Evolutionary conservation across 768 basidiomycete species (phyloP), one percentile per base, ranked within the genome.

Genomic region (Amanita polypyramis): DNA sequence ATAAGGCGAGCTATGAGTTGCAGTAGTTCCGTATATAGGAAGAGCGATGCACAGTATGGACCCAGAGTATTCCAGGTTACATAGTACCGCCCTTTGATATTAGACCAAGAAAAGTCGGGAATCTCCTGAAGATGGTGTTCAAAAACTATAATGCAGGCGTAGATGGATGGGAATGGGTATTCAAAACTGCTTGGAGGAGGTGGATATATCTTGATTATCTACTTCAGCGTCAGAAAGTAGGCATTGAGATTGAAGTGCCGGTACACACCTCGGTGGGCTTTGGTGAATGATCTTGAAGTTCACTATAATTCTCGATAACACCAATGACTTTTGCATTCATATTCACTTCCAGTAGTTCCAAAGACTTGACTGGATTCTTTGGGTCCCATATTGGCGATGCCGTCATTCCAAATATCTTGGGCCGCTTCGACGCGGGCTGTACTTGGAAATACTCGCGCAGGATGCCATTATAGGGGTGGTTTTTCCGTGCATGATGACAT

Each of bases 321-420:
- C 83, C 80, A 17, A 88, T 73, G 19, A 90, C 79, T 50, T 78
- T 83, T 15, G 85, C 74, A 60, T 88, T 74, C 61, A 91, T 55
- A 54, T 84, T 88, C 36, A 67, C 65, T 60, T 93, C 87, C 2
- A 91, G 67, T 0, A 70, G 69, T 17, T 67, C 58, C 15, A 94
- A 65, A 2, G 85, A 85, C 19, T 73, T 74, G 15, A 66, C 61
- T 0, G 87, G 79, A 45, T 88, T 75, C 52, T 76, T 82, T 10
- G 78, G 72, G 52, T 87, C 85, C 83, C 85, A 90, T 20, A 91
- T 79, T 0, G 91, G 91, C 14, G 87, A 91, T 0, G 92, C 92
- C 0, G 92, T 94, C 82, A 95, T 85, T 2, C 92, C 92, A 51
- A 94, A 88, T n/a, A 95, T 71, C 59, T 86, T 90, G 8, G 88